A percentile compares a stretch with the other conserved stretches of the same genome.
These are phyloP conservation scores for Penicillium sp. DNA, from an alignment of 2,329 filamentous ascomycete genomes.

Conservation along the genomic window DNA sequence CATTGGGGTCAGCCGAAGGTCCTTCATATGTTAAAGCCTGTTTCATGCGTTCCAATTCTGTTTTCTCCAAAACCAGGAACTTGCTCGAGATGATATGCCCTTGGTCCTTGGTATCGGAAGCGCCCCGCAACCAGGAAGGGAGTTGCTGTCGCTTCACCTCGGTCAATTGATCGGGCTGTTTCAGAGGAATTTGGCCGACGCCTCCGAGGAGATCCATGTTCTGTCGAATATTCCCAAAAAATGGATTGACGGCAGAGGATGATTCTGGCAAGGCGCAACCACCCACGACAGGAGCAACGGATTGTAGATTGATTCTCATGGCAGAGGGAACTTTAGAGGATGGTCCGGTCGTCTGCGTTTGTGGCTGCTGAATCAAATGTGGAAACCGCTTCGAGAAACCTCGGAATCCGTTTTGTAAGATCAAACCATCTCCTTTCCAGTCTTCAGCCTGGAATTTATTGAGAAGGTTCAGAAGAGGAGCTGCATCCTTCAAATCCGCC, in stretches of 20 bases:
- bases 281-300: conserved; percentile 70
- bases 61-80: conserved; percentile 74
- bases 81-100: conserved; percentile 73
- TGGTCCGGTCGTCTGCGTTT: conserved; percentile 24
- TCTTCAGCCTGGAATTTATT: conserved; percentile 87
- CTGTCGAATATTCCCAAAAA: conserved; percentile 92
- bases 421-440: conserved; percentile 62
- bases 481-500: conserved; percentile 67
- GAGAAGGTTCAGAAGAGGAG: conserved; percentile 72
- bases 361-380: conserved; percentile 29
- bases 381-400: conserved; percentile 63
- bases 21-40: conserved; percentile 60
- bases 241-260: conserved; percentile 66
- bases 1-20: conserved; percentile 36
- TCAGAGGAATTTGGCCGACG: conserved; percentile 67
- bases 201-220: conserved; percentile 92
- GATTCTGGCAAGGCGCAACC: conserved; percentile 69
- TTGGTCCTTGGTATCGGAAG: conserved; percentile 57
- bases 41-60: conserved; percentile 86
- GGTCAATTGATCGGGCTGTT: conserved; percentile 48
- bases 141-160: conserved; percentile 46
- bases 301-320: conserved; percentile 44
- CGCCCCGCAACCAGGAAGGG: conserved; percentile 68
- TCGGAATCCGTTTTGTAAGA: conserved; percentile 73
- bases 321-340: conserved; percentile 43